Base-by-base conservation (phyloP, 768 basidiomycete genomes). In the Rhizopogon vulgaris region DNA sequence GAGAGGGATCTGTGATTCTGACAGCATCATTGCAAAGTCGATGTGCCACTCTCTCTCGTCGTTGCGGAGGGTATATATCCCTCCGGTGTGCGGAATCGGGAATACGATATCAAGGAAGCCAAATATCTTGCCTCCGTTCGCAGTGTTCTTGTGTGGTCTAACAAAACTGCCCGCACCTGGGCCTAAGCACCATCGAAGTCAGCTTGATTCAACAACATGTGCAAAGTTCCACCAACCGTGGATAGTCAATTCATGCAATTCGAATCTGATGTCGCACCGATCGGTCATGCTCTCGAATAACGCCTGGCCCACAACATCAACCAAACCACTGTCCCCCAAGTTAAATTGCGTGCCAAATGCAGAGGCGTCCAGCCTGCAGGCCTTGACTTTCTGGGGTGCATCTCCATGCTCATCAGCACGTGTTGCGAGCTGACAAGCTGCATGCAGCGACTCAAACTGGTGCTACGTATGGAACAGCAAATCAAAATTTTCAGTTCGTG, bases 51-150 rank as follows among this genome's bases (percentile, higher is more conserved):
- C 71, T 18, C 63, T 52, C 12, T 58, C 65, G 8, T 41, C 49
- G 32, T 71, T 64, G 10, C 67, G 69, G 1, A 82, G 63, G 3
- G 67, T 47, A 14, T 78, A 67, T 15, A 63, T 59, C 3, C 78
- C 79, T 1, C 78, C 78, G 51, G 74, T 64, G 55, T 80, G 73
- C 0, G 56, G 18, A 1, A 73, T 73, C 14, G 79, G 79, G 46
- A 78, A 70, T n/a, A 76, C 69, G 32, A 80, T 56, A 1, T 80
- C 73, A 8, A 83, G 69, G 1, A 79, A 79, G 1, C 75, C 79
- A 36, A 82, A 74, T 72, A 80, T 79, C 25, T 58, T 56, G 7
- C 67, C 63, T 7, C 63, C 58, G 7, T 73, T 71, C 5, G 75
- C 77, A 0, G 78, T 78, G 52, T 79, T 80, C 38, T 72, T 67